Evolutionary conservation across 2,329 filamentous ascomycete genomes (phyloP).

Genomic region (Verticillium tricorpus): DNA sequence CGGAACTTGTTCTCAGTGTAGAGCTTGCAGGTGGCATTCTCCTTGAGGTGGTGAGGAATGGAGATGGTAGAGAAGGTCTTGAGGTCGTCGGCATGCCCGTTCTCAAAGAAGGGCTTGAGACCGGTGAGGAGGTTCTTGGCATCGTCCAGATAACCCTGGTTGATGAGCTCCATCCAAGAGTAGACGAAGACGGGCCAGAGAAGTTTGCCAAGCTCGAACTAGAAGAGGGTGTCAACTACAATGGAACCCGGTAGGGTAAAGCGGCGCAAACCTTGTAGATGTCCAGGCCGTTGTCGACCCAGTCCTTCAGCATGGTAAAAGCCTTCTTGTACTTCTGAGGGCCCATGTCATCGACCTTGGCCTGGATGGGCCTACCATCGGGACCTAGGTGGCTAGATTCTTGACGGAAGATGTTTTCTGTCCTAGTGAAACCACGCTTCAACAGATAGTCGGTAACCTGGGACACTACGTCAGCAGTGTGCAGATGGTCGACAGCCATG

Average conservation of each 20-base stretch:
- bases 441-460: conserved; percentile 88
- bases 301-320: conserved; percentile 69
- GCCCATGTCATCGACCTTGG: conserved; percentile 61
- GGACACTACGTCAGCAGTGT: background rate
- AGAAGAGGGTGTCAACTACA: conserved; percentile 2
- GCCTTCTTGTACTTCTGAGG: conserved; percentile 74
- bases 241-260: background rate
- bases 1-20: conserved; percentile 87
- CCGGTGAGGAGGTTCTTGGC: conserved; percentile 68
- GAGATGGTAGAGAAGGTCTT: conserved; percentile 69
- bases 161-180: conserved; percentile 77
- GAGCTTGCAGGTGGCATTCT: conserved; percentile 72
- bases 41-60: conserved; percentile 70
- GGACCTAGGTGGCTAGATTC: conserved; percentile 82
- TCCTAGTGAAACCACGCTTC: conserved; percentile 91
- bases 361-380: conserved; percentile 70
- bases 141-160: conserved; percentile 66
- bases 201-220: conserved; percentile 83
- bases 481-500: background rate
- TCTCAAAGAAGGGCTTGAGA: conserved; percentile 66
- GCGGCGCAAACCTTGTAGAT: conserved; percentile 78
- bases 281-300: conserved; percentile 89
- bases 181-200: conserved; percentile 95
- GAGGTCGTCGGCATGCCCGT: conserved; percentile 76
- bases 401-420: conserved; percentile 86